Percentiles rank a stretch among this genome's conserved stretches.
Conservation (phyloP, 352 stramenopile species). For the Globisporangium cylindrosporum region DNA sequence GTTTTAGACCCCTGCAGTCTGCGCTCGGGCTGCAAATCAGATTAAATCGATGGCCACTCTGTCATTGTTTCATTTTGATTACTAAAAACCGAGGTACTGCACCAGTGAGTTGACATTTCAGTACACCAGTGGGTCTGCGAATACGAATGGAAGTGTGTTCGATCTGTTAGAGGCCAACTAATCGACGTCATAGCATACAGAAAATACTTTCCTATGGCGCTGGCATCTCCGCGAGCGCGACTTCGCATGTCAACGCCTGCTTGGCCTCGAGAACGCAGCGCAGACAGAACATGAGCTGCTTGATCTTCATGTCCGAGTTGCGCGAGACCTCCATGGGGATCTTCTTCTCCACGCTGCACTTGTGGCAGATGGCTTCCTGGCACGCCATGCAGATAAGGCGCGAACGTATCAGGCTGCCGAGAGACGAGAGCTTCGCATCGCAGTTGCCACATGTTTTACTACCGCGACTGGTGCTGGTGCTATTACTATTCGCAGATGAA, state of each 20-base stretch:
- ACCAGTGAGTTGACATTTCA: too few species aligned
- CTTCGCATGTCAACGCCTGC: constrained; percentile 4
- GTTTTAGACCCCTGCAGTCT: too few species aligned
- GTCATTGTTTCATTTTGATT: too few species aligned
- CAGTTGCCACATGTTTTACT: constrained; percentile 8
- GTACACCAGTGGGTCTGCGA: too few species aligned
- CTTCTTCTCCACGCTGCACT: constrained; percentile 16
- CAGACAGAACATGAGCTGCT: constrained; percentile 8
- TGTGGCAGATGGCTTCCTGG: constrained; percentile 1
- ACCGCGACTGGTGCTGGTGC: not conserved
- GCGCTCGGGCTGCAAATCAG: too few species aligned
- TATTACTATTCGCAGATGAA: not conserved
- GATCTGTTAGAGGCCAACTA: too few species aligned
- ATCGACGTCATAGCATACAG: too few species aligned
- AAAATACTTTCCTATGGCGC: not conserved
- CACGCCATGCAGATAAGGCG: constrained; percentile 1
- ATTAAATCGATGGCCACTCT: too few species aligned
- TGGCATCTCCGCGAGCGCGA: constrained; percentile 1
- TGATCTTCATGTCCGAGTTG: not conserved
- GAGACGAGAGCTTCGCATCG: not conserved
- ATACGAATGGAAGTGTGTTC: too few species aligned
- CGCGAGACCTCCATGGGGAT: not conserved
- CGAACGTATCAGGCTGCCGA: not conserved
- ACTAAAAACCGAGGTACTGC: too few species aligned
- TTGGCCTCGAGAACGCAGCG: constrained; percentile 16